Conservation (phyloP, 2,329 filamentous ascomycete genomes). For the Bipolaris bicolor region DNA sequence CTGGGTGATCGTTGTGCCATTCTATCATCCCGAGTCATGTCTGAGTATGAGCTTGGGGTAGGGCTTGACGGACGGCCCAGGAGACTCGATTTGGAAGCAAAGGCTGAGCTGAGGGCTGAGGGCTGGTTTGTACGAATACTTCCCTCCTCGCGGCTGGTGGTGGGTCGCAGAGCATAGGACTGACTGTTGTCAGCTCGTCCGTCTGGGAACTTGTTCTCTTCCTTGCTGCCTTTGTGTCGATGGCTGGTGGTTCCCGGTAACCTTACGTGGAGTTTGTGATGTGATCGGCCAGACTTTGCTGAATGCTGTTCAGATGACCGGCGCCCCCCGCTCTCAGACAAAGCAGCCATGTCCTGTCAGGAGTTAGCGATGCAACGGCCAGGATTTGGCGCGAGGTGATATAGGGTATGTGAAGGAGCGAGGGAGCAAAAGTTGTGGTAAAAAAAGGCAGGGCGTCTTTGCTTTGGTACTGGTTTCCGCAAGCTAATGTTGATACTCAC, state of each 20-base stretch:
- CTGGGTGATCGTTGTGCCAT: slow-evolving; percentile 61
- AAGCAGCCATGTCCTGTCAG: slow-evolving; percentile 35
- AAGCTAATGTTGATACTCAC: slow-evolving; percentile 55
- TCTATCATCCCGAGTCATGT: slow-evolving; percentile 55
- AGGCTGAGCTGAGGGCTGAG: slow-evolving; percentile 55
- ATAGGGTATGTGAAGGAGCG: neutral
- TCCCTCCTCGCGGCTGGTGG: slow-evolving; percentile 77
- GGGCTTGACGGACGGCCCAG: slow-evolving; percentile 77
- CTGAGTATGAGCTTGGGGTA: slow-evolving; percentile 75
- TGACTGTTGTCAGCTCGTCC: slow-evolving; percentile 44
- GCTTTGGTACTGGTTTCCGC: neutral
- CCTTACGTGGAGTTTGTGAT: slow-evolving; percentile 60
- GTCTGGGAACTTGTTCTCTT: slow-evolving; percentile 54
- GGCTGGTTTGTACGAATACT: slow-evolving; percentile 52
- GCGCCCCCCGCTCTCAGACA: slow-evolving; percentile 42
- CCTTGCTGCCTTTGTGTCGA: slow-evolving; percentile 70
- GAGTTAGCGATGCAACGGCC: slow-evolving; percentile 22
- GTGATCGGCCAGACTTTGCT: slow-evolving; percentile 62
- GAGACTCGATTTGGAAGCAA: slow-evolving; percentile 57
- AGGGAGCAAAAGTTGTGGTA: neutral
- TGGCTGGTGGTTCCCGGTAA: slow-evolving; percentile 68
- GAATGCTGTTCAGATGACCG: slow-evolving; percentile 46
- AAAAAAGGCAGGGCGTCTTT: neutral
- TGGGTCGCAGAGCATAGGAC: slow-evolving; percentile 69
- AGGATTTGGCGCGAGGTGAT: slow-evolving; percentile 2